Conservation (phyloP, 1,284 basidiomycete species). For the Ceratobasidium papillatum region DNA sequence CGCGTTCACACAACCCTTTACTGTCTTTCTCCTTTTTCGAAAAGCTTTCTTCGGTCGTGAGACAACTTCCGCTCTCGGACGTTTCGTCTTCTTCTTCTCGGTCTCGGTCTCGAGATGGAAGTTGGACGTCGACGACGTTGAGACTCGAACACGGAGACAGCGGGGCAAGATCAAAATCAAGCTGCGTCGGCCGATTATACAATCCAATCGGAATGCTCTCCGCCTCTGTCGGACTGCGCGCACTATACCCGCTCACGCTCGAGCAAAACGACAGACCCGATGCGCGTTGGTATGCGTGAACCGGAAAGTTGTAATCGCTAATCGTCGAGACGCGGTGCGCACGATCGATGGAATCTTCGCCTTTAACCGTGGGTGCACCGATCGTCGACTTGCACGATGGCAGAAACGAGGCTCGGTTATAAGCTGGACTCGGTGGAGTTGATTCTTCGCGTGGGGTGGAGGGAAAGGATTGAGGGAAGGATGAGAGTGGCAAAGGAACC, state of each 20-base stretch:
- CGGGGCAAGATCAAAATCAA: background rate
- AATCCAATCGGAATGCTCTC: conserved; percentile 38
- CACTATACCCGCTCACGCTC: conserved; percentile 18
- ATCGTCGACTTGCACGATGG: conserved; percentile 32
- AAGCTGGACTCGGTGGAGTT: background rate
- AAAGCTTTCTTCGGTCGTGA: conserved; percentile 23
- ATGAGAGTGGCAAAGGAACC: background rate
- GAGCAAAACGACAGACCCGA: conserved; percentile 27
- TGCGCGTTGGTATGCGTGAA: background rate
- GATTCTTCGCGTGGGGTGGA: conserved; percentile 5
- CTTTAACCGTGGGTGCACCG: conserved; percentile 7
- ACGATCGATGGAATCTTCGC: background rate
- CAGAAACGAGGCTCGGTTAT: conserved; percentile 20
- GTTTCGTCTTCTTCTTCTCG: background rate
- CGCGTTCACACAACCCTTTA: background rate
- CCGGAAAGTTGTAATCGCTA: conserved; percentile 17
- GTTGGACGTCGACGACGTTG: conserved; percentile 23
- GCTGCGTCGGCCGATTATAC: conserved; percentile 1
- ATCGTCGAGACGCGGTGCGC: background rate
- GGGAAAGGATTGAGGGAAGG: background rate
- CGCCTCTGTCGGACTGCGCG: conserved; percentile 1
- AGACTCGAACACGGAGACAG: conserved; percentile 13
- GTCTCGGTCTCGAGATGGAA: background rate
- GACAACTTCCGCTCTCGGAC: conserved; percentile 1
- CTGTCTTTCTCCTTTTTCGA: background rate